Base-by-base conservation (phyloP, 768 basidiomycete genomes). In the Phylloporus rhodoxanthus region DNA sequence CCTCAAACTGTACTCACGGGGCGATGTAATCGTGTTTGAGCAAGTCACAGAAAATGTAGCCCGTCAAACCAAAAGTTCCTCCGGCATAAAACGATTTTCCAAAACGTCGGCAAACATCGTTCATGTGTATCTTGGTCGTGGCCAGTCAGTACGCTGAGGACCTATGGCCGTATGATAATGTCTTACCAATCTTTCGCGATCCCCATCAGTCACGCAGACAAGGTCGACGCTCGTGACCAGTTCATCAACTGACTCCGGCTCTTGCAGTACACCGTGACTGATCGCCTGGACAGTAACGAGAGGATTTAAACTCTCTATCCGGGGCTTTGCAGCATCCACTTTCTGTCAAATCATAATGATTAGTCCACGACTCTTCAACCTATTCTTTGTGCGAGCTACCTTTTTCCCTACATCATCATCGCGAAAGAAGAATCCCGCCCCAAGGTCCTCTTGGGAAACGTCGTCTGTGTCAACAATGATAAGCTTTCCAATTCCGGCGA, bases 31-130 rank as follows among this genome's bases (percentile, higher is more conserved):
- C 84, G 60, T 96, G 95, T 48, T 80, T 75, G 49, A 93, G 73
- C 48, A 99, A 75, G 65, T 98, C 94, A 54, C 91, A 91, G 63
- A 97, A 96, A 60, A 96, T 91, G 69, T 91, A 99, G 14, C 95
- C 95, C 40, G 84, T 72, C 51, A 94, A 74, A 19, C 95, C 95
- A 64, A 91, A 94, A 14, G 87, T 85, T 10, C 90, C 90, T 1
- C 93, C 93, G n/a, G 85, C 82, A 59, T 96, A 97, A 65, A 98
- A 85, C 6, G 89, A 84, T 54, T 85, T 91, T 37, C 74, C 71
- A 43, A 79, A 72, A 49, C 77, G 75, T 52, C 93, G 77, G 65
- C 92, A 91, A n/a, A 81, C 74, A 45, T 80, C 77, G 65, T 97
- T 94, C 47, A 94, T 75, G 43, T 70, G 73, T 57, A 87, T 75